Base-by-base conservation (phyloP, 73 alveolate genomes). In the Diophrys appendiculata region DNA sequence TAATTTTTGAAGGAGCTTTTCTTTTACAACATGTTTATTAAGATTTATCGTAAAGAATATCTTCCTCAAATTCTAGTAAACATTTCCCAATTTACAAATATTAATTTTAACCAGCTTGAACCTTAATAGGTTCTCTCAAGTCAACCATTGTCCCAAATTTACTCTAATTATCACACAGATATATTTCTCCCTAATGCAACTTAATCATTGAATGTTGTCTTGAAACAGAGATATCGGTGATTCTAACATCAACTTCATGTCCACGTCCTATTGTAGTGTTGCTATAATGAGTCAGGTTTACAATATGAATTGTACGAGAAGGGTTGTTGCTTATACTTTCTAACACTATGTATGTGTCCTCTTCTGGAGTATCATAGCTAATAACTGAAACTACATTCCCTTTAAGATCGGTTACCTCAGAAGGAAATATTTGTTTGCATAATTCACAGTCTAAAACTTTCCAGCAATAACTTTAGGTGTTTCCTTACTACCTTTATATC, bases 401-500 rank as follows among this genome's bases (percentile, higher is more conserved):
- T n/a, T 87, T 0, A 27, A 32, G 34, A 33, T 70, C 23, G 2
- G 25, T 22, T 22, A 83, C 31, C 68, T 72, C 81, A 80, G 87
- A 96, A 0, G 94, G 96, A 29, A 91, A 83, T 56, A 84, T 69
- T 33, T 72, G 43, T 78, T 94, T 91, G 67, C 98, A 94, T 31
- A 94, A 73, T 86, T 94, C 98, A 34, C 98, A 94, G 31, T 90
- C 92, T 2, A 91, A 55, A 43, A 75, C 86, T 35, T 81, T 94
- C 92, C 95, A 90, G 29, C 87, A 72, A 30, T 87, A 87, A 1
- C 90, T 69, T 30, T 33, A 54, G n/a, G 86, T 87, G 34, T 69
- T n/a, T 0, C 56, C 23, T 1, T 54, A 75, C 27, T 74, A 65
- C 27, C 80, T 80, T 24, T 26, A 35, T n/a, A 82, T 56, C 76